Conservation (phyloP, 139 green algal genomes). For the Haematococcus sp. region DNA sequence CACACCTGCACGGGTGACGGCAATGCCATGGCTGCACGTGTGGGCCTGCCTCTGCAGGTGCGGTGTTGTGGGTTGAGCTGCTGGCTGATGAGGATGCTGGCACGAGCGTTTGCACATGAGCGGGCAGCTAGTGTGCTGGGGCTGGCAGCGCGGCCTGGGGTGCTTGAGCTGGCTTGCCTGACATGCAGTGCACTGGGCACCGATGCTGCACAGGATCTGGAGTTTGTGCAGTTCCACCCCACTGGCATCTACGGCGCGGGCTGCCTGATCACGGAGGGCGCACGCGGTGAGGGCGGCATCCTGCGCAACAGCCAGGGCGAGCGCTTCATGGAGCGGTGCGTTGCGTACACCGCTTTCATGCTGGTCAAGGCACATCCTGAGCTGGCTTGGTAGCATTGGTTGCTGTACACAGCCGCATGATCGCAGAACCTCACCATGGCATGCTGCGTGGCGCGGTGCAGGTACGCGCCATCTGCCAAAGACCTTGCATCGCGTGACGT, state of each 20-base stretch:
- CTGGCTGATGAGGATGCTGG: neutral
- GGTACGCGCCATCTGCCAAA: constrained; percentile 96
- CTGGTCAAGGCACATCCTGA: neutral
- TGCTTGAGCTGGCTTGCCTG: too few species aligned
- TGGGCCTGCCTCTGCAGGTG: constrained; percentile 82
- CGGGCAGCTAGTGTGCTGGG: too few species aligned
- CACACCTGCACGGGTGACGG: constrained; percentile 98
- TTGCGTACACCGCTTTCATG: neutral
- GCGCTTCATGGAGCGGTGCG: constrained; percentile 96
- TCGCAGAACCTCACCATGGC: too few species aligned
- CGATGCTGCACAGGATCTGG: constrained; percentile 83
- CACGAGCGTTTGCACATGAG: too few species aligned
- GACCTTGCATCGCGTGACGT: constrained; percentile 97
- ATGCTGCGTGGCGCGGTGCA: constrained; percentile 17
- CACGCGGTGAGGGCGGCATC: constrained; percentile 93
- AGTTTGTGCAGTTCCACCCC: constrained; percentile 98
- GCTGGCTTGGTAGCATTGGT: neutral
- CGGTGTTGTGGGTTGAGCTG: neutral
- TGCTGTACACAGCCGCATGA: too few species aligned
- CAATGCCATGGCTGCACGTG: constrained; percentile 90
- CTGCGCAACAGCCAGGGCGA: constrained; percentile 96
- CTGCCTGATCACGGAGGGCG: constrained; percentile 99
- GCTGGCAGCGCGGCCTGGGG: too few species aligned
- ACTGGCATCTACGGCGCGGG: constrained; percentile 99
- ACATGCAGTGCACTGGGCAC: too few species aligned